Conservation (phyloP, 1,284 basidiomycete species). For the Sphaerobolus stellatus region DNA sequence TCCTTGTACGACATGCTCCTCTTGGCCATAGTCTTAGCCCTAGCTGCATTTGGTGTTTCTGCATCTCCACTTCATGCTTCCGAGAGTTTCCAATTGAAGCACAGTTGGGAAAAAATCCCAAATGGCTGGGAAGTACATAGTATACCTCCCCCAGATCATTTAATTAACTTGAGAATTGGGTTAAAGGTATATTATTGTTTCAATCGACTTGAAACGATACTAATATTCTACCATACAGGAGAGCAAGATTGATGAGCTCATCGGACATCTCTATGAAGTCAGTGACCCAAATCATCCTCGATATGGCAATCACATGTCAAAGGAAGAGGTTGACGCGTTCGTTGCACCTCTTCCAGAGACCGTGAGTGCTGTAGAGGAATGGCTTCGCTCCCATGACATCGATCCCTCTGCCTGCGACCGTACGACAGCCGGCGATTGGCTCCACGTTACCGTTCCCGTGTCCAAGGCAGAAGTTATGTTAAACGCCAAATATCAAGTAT, state of each 20-base stretch:
- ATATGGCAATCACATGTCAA: slow-evolving; percentile 20
- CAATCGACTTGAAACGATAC: background rate
- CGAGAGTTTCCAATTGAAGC: too few relatives aligned
- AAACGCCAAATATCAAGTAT: slow-evolving; percentile 20
- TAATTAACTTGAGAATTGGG: background rate
- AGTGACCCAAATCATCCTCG: slow-evolving; percentile 16
- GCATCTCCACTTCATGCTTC: too few relatives aligned
- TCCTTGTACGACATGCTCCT: too few relatives aligned
- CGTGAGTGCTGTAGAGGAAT: slow-evolving; percentile 23
- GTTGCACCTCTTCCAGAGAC: slow-evolving; percentile 13
- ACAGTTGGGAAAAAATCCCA: background rate
- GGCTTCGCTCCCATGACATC: slow-evolving; percentile 26
- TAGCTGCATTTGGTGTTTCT: too few relatives aligned
- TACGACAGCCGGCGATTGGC: slow-evolving; percentile 27
- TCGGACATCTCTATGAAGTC: slow-evolving; percentile 19
- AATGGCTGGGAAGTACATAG: background rate
- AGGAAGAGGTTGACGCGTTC: slow-evolving; percentile 17
- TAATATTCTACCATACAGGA: background rate
- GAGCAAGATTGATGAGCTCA: background rate
- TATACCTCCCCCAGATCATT: background rate
- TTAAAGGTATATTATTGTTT: background rate
- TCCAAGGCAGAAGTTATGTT: slow-evolving; percentile 27
- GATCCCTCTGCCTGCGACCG: slow-evolving; percentile 16
- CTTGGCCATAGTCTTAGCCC: too few relatives aligned
- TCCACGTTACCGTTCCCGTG: slow-evolving; percentile 29